Percentiles rank a stretch among this genome's conserved stretches.
These are phyloP conservation scores for Hypoxylon fuscum DNA, from an alignment of 495 filamentous ascomycete genomes.

Conservation along the genomic window DNA sequence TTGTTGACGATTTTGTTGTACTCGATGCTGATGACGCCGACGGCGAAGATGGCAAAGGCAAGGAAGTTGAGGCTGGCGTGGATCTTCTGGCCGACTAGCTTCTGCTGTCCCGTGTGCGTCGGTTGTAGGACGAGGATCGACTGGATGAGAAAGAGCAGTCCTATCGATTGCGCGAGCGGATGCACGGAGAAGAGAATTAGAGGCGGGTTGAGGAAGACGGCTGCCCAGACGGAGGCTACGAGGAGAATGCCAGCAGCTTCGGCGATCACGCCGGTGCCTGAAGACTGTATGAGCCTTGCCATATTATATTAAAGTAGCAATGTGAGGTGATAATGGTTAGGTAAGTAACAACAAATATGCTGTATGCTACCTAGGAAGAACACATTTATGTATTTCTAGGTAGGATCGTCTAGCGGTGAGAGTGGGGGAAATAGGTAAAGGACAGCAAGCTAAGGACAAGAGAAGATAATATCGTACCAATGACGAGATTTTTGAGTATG, in stretches of 20 bases:
- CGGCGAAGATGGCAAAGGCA: slow-evolving; percentile 67
- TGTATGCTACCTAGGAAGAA: slow-evolving; percentile 7
- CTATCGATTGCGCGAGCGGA: slow-evolving; percentile 84
- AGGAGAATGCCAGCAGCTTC: slow-evolving; percentile 64
- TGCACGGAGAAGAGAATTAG: slow-evolving; percentile 83
- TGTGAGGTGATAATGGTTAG: background rate
- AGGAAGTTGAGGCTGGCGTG: slow-evolving; percentile 75
- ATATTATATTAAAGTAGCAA: slow-evolving; percentile 35
- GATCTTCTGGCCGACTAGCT: slow-evolving; percentile 71
- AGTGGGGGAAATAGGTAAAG: background rate
- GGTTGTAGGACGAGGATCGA: slow-evolving; percentile 88
- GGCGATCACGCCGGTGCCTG: slow-evolving; percentile 57
- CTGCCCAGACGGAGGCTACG: slow-evolving; percentile 74
- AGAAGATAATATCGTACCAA: slow-evolving; percentile 63
- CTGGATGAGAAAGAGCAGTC: slow-evolving; percentile 76
- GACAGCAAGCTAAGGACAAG: slow-evolving; percentile 4
- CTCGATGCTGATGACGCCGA: slow-evolving; percentile 81
- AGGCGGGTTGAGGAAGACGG: slow-evolving; percentile 69
- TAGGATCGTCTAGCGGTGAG: background rate
- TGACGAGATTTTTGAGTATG: slow-evolving; percentile 75
- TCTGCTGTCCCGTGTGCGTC: slow-evolving; percentile 78
- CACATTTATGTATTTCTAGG: too few relatives aligned
- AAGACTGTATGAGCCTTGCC: slow-evolving; percentile 54
- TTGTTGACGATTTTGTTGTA: slow-evolving; percentile 75
- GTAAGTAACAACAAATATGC: background rate